Conservation (phyloP, 257 asterid genomes). For the Solanum chaucha region DNA sequence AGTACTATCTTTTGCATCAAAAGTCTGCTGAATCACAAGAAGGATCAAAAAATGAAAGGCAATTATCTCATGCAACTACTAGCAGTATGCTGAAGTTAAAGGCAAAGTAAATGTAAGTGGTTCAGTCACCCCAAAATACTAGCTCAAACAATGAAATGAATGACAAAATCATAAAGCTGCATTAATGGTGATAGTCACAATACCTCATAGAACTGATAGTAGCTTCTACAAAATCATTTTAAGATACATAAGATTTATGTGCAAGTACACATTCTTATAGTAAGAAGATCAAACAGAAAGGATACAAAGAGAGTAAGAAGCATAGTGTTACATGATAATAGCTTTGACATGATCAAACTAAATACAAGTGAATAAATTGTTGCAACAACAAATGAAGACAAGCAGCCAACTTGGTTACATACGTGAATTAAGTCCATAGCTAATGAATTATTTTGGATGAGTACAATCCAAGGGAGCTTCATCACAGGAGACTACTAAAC, state of each 20-base stretch:
- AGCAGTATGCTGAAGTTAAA: not conserved
- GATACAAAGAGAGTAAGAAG: not conserved
- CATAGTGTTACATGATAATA: not conserved
- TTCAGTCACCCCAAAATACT: not conserved
- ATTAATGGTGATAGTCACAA: not conserved
- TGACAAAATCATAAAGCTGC: not conserved
- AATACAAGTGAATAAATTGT: not conserved
- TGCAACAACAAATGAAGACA: not conserved
- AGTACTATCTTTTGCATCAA: not conserved
- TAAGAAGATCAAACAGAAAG: not conserved
- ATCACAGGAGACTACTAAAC: conserved; percentile 9
- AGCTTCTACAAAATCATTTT: not conserved
- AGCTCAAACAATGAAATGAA: not conserved
- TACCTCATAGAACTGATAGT: not conserved
- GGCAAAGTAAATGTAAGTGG: not conserved
- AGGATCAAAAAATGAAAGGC: not conserved
- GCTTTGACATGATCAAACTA: not conserved
- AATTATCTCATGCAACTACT: not conserved
- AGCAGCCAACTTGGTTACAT: not conserved
- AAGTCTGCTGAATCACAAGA: not conserved
- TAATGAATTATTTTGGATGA: not conserved
- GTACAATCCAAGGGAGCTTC: not conserved
- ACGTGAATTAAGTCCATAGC: not conserved
- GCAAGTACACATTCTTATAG: not conserved
- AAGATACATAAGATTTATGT: not conserved